Base-by-base conservation (phyloP, 2,329 filamentous ascomycete genomes). In the Tricladium varicosporioides region DNA sequence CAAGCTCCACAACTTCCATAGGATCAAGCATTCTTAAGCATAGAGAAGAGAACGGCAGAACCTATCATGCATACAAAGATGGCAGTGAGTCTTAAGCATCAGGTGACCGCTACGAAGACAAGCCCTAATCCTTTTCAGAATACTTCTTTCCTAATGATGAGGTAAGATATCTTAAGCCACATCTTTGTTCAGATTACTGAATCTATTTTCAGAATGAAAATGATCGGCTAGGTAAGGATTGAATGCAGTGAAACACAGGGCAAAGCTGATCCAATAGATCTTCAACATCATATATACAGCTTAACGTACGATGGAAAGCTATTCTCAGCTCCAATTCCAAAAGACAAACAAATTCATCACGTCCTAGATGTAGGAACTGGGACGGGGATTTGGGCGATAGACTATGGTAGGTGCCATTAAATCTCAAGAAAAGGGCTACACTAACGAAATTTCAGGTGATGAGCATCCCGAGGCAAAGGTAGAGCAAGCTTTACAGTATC, bases 301-400 rank as follows among this genome's bases (percentile, higher is more conserved):
- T 48, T 67, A 40, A 62, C 53, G 32, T 52, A 59, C 10, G 57
- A 58, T 40, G 60, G 53, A 9, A 65, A 61, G 45, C 42, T 68
- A 22, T 60, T 60, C 45, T 40, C 59, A 11, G 53, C 57, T 1
- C 63, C 59, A 13, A 67, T 71, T 8, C 61, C 64, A 9, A 65
- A 65, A 32, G 61, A 66, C 1, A 65, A 66, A 2, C 65, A 68
- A 15, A 60, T 63, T 51, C 59, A 63, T 31, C 65, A 63, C 19
- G 59, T 76, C 2, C 66, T 76, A 1, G 63, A 76, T 52, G 65
- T 76, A n/a, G 63, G 63, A 10, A 84, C 80, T 3, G 84, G 83
- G 18, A 85, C 82, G 0, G 82, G 83, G 2, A 82, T 83, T 53
- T 86, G 82, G 80, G 76, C 80, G 4, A 82, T 83, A 52, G 80